Evolutionary conservation across 2,329 filamentous ascomycete genomes (phyloP).

Genomic region (Fusarium irregulare): DNA sequence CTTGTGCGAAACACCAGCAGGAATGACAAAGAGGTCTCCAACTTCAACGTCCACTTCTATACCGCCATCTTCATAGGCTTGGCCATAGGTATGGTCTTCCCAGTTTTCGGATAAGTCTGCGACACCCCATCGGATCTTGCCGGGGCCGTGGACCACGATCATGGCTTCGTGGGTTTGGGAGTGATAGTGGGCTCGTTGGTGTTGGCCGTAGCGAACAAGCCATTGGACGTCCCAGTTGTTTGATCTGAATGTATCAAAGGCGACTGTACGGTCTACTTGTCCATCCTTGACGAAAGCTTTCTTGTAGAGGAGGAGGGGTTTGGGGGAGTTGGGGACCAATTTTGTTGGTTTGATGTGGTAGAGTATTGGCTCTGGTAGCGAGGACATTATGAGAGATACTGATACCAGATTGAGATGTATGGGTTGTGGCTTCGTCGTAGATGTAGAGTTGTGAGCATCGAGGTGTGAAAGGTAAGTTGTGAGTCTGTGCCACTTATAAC

Average conservation of each 20-base stretch:
- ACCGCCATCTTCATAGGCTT: constrained; percentile 6
- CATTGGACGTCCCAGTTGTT: constrained; percentile 21
- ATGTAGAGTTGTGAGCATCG: fast-evolving
- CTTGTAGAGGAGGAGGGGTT: constrained; percentile 17
- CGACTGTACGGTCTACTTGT: constrained; percentile 11
- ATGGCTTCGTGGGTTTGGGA: constrained; percentile 14
- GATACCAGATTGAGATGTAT: too few relatives aligned
- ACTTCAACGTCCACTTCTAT: constrained; percentile 13
- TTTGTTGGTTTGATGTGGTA: constrained; percentile 21
- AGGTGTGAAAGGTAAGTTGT: neutral
- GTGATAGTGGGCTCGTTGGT: constrained; percentile 22
- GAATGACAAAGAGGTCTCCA: constrained; percentile 17
- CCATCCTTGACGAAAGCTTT: constrained; percentile 4
- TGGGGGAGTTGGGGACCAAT: constrained; percentile 15
- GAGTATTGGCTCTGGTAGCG: constrained; percentile 3
- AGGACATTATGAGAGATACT: neutral
- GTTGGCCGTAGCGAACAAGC: constrained; percentile 7
- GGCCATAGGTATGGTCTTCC: constrained; percentile 13
- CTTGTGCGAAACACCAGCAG: constrained; percentile 19
- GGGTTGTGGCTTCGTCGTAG: fast-evolving
- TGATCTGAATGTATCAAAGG: constrained; percentile 2
- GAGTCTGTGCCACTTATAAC: neutral
- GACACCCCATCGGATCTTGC: constrained; percentile 12
- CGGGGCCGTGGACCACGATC: constrained; percentile 11
- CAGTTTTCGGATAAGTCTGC: constrained; percentile 14